Percentiles rank a stretch among this genome's conserved stretches.
Conservation (phyloP, 116 monocot genomes). For the Trichopus zeylanicus region DNA sequence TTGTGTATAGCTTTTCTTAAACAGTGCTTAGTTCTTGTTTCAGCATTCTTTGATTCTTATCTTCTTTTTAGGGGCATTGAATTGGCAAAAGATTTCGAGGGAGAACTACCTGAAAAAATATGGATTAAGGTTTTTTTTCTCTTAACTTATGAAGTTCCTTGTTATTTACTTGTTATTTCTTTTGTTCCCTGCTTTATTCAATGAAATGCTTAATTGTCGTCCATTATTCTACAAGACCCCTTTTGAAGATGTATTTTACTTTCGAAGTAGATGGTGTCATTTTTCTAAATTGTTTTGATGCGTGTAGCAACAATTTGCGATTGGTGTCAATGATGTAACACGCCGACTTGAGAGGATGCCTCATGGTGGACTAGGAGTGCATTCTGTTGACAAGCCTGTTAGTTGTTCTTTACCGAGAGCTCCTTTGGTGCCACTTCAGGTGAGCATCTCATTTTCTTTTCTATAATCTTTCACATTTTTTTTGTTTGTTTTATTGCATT, state of each 20-base stretch:
- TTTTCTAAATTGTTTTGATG: neutral
- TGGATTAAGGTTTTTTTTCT: slow-evolving; percentile 55
- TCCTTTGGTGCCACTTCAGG: slow-evolving; percentile 55
- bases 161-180: too few species aligned
- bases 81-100: slow-evolving; percentile 29
- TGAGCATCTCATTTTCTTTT: slow-evolving; percentile 7
- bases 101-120: slow-evolving; percentile 60
- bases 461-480: too few species aligned
- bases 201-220: too few species aligned
- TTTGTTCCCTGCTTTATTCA: too few species aligned
- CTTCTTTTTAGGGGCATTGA: slow-evolving; percentile 37
- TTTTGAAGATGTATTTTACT: too few species aligned
- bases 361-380: neutral
- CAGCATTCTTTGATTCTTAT: neutral
- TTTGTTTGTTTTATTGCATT: too few species aligned
- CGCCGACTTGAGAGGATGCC: slow-evolving; percentile 88
- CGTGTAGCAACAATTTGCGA: slow-evolving; percentile 75
- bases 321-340: slow-evolving; percentile 87
- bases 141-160: neutral
- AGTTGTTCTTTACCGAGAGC: slow-evolving; percentile 13
- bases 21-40: neutral
- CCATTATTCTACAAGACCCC: too few species aligned
- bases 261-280: neutral
- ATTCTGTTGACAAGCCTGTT: slow-evolving; percentile 1
- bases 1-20: neutral